Evolutionary conservation across 148 eudicot species (phyloP).

Genomic region (Diospyros kaki): DNA sequence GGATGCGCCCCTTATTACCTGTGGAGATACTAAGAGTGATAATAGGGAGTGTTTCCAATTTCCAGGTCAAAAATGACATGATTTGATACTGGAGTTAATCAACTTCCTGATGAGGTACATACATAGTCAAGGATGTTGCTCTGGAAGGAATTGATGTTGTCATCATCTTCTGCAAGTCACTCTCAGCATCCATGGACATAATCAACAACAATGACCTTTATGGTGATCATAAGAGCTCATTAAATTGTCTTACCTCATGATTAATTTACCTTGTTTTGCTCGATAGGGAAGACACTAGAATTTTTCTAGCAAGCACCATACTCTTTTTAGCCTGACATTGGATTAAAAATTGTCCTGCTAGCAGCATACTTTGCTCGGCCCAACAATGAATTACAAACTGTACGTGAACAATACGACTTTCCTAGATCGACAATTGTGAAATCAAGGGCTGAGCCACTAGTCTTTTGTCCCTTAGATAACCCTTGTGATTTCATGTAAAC

Average conservation of each 20-base stretch:
- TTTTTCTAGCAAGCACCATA: too few relatives aligned
- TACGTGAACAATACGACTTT: too few relatives aligned
- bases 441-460: too few relatives aligned
- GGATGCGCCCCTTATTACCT: constrained; percentile 93
- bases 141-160: constrained; percentile 43
- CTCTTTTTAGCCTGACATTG: too few relatives aligned
- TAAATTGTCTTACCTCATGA: neutral
- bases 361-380: too few relatives aligned
- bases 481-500: too few relatives aligned
- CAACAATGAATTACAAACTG: too few relatives aligned
- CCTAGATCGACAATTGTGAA: too few relatives aligned
- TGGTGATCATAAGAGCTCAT: constrained; percentile 33
- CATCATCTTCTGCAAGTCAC: constrained; percentile 70
- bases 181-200: constrained; percentile 76
- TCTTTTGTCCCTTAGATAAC: too few relatives aligned
- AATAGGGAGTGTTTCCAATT: constrained; percentile 74
- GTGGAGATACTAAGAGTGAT: constrained; percentile 54
- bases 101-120: constrained; percentile 70
- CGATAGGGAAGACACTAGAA: too few relatives aligned
- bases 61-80: constrained; percentile 67
- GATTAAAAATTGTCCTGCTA: too few relatives aligned
- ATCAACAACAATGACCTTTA: constrained; percentile 47
- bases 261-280: too few relatives aligned
- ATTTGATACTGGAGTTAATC: constrained; percentile 82
- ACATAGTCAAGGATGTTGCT: constrained; percentile 59